These are phyloP conservation scores for Penicillium hesseltinei DNA, from an alignment of 2,329 filamentous ascomycete species.

Conservation along the genomic window DNA sequence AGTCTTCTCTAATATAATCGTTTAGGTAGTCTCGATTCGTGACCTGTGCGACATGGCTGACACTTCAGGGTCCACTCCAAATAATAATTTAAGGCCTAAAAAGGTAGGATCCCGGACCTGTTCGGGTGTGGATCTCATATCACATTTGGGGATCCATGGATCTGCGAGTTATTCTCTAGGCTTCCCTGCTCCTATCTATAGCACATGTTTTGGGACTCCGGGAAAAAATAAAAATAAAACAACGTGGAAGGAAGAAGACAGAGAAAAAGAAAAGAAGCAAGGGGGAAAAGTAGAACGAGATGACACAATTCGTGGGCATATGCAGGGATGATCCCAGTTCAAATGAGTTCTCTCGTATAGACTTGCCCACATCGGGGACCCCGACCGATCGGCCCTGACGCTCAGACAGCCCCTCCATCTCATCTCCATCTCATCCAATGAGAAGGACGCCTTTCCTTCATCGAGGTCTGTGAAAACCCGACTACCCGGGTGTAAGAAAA, in stretches of 20 bases:
- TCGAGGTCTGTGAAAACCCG: neutral
- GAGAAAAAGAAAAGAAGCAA: neutral
- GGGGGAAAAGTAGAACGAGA: slow-evolving; percentile 13
- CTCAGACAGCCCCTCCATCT: neutral
- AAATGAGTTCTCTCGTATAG: slow-evolving; percentile 2
- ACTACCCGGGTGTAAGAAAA: slow-evolving; percentile 8
- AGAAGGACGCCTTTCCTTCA: neutral
- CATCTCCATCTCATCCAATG: slow-evolving; percentile 8
- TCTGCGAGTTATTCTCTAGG: neutral
- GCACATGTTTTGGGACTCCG: neutral
- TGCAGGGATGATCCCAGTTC: slow-evolving; percentile 7
- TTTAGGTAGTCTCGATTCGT: neutral
- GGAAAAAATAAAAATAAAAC: neutral
- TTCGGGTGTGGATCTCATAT: slow-evolving; percentile 8
- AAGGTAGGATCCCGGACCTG: neutral
- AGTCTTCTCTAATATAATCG: neutral
- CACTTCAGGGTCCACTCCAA: slow-evolving; percentile 3
- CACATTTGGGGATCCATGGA: neutral
- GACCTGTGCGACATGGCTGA: slow-evolving; percentile 14
- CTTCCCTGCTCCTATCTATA: no score
- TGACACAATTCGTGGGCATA: neutral
- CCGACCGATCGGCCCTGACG: slow-evolving; percentile 15
- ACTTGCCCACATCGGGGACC: slow-evolving; percentile 9
- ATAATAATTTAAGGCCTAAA: neutral
- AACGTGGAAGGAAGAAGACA: neutral